Conservation (phyloP, 2,329 filamentous ascomycete genomes). For the Phyllosticta paracitricarpa region DNA sequence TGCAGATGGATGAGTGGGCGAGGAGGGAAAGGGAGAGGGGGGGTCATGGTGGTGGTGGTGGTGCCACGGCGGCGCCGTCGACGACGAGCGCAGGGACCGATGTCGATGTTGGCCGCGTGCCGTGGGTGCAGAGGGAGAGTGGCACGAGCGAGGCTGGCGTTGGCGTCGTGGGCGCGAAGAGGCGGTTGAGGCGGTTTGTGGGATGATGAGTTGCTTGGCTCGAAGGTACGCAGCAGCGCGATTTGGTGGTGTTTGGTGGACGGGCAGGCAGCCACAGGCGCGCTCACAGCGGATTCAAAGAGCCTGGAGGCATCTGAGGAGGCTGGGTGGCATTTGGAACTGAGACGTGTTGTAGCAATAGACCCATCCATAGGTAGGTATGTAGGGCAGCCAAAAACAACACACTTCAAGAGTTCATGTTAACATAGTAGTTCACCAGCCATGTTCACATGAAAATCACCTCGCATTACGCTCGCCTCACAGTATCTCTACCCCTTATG, state of each 20-base stretch:
- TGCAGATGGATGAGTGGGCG: conserved; percentile 11
- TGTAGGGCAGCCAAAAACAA: too few relatives aligned
- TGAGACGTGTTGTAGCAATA: too few relatives aligned
- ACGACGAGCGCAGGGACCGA: background rate
- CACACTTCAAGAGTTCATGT: too few relatives aligned
- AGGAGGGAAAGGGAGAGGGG: background rate
- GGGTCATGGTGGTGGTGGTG: background rate
- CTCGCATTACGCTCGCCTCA: background rate
- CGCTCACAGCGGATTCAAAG: too few relatives aligned
- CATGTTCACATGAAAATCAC: background rate
- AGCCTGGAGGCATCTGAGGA: background rate
- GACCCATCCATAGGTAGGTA: too few relatives aligned
- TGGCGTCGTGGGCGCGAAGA: conserved; percentile 3
- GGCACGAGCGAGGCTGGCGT: background rate
- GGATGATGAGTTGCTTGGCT: background rate
- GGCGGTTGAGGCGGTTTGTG: conserved; percentile 8
- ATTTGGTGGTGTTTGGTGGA: background rate
- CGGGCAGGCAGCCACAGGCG: background rate
- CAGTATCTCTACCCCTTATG: background rate
- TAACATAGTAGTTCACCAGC: too few relatives aligned
- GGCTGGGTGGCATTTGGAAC: background rate
- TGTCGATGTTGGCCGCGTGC: background rate
- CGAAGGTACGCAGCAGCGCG: background rate
- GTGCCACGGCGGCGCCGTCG: too few relatives aligned
- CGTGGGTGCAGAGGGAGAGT: conserved; percentile 6